Evolutionary conservation across 2,329 filamentous ascomycete species (phyloP).

Genomic region (Claviceps quebecensis): DNA sequence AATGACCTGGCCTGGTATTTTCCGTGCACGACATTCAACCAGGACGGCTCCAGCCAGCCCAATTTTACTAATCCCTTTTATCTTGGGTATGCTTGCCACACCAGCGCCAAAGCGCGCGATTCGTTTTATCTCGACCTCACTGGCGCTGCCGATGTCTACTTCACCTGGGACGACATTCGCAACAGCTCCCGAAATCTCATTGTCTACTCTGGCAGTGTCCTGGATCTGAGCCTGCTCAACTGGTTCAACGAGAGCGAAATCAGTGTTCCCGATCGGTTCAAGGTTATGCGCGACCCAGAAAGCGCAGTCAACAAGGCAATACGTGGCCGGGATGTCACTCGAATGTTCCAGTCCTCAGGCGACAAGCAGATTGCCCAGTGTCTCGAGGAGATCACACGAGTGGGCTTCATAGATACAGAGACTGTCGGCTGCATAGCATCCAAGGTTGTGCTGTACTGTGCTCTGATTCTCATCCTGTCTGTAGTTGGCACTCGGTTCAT

Average conservation of each 20-base stretch:
- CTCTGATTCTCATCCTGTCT: slow-evolving; percentile 77
- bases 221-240: slow-evolving; percentile 74
- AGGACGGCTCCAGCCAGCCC: slow-evolving; percentile 71
- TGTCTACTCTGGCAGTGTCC: slow-evolving; percentile 85
- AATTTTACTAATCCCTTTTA: slow-evolving; percentile 68
- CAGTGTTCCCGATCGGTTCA: slow-evolving; percentile 59
- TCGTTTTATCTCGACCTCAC: slow-evolving; percentile 59
- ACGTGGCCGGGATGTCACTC: slow-evolving; percentile 77
- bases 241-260: slow-evolving; percentile 87
- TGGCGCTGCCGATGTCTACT: slow-evolving; percentile 77
- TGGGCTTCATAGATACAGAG: slow-evolving; percentile 89
- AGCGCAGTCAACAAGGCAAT: slow-evolving; percentile 47
- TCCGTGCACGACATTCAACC: slow-evolving; percentile 80
- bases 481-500: slow-evolving; percentile 77
- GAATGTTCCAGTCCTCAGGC: slow-evolving; percentile 61
- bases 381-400: slow-evolving; percentile 86
- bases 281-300: slow-evolving; percentile 58
- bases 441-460: slow-evolving; percentile 90
- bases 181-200: slow-evolving; percentile 82
- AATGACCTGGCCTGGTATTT: slow-evolving; percentile 91
- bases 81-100: slow-evolving; percentile 80
- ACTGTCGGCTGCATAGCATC: slow-evolving; percentile 96
- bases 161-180: slow-evolving; percentile 85
- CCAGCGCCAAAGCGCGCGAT: slow-evolving; percentile 50
- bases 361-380: slow-evolving; percentile 80